Evolutionary conservation across 257 asterid species (phyloP).

Genomic region (Perilla frutescens): DNA sequence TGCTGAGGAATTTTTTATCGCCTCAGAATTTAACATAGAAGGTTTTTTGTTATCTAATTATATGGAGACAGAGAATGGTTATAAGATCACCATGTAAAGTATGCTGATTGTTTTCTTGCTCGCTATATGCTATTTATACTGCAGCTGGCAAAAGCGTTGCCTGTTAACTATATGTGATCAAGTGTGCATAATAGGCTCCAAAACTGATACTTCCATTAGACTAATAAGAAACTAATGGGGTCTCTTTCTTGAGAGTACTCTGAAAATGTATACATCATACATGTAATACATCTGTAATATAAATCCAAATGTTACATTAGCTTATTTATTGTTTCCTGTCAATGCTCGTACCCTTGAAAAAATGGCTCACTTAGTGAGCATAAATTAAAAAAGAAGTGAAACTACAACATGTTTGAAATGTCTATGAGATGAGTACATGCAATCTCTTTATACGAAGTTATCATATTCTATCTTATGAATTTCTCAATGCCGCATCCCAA

Average conservation of each 20-base stretch:
- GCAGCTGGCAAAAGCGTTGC: slow-evolving; percentile 18
- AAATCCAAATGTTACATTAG: slow-evolving; percentile 29
- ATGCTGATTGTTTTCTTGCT: background rate
- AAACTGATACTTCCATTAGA: background rate
- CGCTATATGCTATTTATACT: slow-evolving; percentile 5
- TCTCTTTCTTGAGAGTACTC: slow-evolving; percentile 15
- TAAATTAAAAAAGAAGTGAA: slow-evolving; percentile 35
- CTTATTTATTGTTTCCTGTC: slow-evolving; percentile 31
- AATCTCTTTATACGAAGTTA: slow-evolving; percentile 36
- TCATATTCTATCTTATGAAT: slow-evolving; percentile 27
- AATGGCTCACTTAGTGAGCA: slow-evolving; percentile 56
- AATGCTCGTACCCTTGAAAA: slow-evolving; percentile 39
- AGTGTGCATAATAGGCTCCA: no score
- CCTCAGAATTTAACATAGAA: background rate
- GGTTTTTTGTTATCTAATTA: background rate
- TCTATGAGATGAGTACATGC: slow-evolving; percentile 40
- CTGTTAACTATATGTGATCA: no score
- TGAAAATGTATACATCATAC: slow-evolving; percentile 32
- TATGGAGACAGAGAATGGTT: background rate
- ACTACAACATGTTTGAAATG: slow-evolving; percentile 26
- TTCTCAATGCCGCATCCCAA: slow-evolving; percentile 35
- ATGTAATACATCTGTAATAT: no score
- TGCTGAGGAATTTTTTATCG: background rate
- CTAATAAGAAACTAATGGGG: slow-evolving; percentile 5
- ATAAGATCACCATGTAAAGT: background rate